Evolutionary conservation across 2,329 filamentous ascomycete genomes (phyloP).

Genomic region (Tolypocladium sp.): DNA sequence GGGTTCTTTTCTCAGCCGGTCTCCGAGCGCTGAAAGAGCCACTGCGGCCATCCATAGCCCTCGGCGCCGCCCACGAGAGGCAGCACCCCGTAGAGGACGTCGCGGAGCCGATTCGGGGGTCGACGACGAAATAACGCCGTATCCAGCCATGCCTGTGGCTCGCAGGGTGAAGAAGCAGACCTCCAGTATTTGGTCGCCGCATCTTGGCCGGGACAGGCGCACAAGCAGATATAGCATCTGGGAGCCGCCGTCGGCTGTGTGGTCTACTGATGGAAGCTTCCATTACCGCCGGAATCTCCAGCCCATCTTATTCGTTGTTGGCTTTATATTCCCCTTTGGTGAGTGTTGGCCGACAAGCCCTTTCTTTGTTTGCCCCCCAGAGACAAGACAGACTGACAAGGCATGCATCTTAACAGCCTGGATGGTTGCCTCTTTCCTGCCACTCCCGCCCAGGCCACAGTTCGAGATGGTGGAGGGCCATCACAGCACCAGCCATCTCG

Average conservation of each 20-base stretch:
- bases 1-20: conserved; percentile 36
- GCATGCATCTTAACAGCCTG: conserved; percentile 43
- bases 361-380: not conserved
- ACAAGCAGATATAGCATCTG: conserved; percentile 54
- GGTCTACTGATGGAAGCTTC: conserved; percentile 48
- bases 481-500: conserved; percentile 29
- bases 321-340: conserved; percentile 71
- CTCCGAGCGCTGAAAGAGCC: conserved; percentile 40
- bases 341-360: conserved; percentile 18
- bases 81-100: conserved; percentile 8
- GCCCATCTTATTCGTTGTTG: conserved; percentile 63
- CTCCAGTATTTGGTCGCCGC: conserved; percentile 64
- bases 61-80: conserved; percentile 33
- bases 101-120: not conserved
- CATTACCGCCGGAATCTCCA: conserved; percentile 65
- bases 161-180: conserved; percentile 35
- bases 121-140: conserved; percentile 20
- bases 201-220: conserved; percentile 56
- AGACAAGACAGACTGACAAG: not conserved
- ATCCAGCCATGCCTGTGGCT: conserved; percentile 18
- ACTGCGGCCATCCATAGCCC: conserved; percentile 35
- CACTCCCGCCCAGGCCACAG: conserved; percentile 52
- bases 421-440: conserved; percentile 70
- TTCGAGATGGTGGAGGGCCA: conserved; percentile 40
- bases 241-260: conserved; percentile 64